Evolutionary conservation across 2,329 filamentous ascomycete genomes (phyloP).

Genomic region (Xenosphaeropsis pyriputrescens): DNA sequence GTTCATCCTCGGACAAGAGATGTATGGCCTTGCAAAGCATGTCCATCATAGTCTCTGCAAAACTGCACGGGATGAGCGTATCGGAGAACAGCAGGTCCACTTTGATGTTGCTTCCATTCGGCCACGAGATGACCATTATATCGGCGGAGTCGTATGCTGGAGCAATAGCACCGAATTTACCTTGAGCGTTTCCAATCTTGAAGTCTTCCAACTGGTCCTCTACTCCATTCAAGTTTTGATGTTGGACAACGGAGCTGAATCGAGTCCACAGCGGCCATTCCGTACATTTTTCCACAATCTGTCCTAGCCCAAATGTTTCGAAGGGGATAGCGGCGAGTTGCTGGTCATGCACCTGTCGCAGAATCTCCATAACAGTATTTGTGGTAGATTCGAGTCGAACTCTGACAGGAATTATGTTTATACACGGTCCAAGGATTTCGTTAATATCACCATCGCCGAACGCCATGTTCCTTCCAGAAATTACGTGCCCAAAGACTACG

Average conservation of each 20-base stretch:
- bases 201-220: no score
- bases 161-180: no score
- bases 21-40: no score
- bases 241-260: conserved; percentile 38
- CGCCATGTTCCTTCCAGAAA: conserved; percentile 23
- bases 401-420: conserved; percentile 25
- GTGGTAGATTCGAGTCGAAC: conserved; percentile 5
- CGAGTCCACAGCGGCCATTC: conserved; percentile 36
- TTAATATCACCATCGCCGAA: conserved; percentile 20
- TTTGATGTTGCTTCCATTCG: no score
- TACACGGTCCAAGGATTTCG: conserved; percentile 25
- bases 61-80: no score
- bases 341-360: conserved; percentile 27
- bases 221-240: conserved; percentile 20
- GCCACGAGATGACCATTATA: no score
- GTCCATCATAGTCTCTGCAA: no score
- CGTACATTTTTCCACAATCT: conserved; percentile 38
- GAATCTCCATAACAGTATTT: no score
- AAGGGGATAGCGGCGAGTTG: conserved; percentile 29
- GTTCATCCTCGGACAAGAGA: no score
- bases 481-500: conserved; percentile 24
- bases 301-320: conserved; percentile 33
- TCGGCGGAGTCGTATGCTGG: no score
- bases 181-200: no score
- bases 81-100: no score